Percentiles rank a stretch among this genome's conserved stretches.
Evolutionary conservation across 768 basidiomycete genomes (phyloP).

Genomic region (Antrodiella citrinella): DNA sequence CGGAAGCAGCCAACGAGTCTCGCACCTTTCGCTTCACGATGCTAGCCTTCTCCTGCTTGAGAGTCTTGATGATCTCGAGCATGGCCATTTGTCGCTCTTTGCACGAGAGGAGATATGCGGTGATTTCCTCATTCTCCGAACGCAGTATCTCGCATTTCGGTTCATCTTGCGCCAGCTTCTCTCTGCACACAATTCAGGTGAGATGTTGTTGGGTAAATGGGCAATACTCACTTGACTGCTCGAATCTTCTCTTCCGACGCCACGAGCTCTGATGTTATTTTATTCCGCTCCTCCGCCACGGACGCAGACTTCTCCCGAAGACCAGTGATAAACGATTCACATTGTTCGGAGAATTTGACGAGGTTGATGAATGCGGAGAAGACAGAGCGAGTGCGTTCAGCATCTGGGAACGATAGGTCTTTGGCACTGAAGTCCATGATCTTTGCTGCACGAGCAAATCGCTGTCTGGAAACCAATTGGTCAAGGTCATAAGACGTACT

Average conservation of each 20-base stretch:
- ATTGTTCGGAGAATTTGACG: slow-evolving; percentile 81
- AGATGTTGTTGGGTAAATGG: too few relatives aligned
- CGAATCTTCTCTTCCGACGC: slow-evolving; percentile 45
- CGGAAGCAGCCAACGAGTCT: slow-evolving; percentile 1
- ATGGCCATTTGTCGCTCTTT: slow-evolving; percentile 55
- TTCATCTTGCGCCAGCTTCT: slow-evolving; percentile 60
- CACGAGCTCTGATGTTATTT: slow-evolving; percentile 38
- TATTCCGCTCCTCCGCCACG: slow-evolving; percentile 55
- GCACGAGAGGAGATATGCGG: slow-evolving; percentile 58
- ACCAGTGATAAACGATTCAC: slow-evolving; percentile 50
- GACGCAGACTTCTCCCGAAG: slow-evolving; percentile 52
- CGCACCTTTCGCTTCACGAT: slow-evolving; percentile 57
- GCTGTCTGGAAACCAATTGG: slow-evolving; percentile 50
- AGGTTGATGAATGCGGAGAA: slow-evolving; percentile 92
- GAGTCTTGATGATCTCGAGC: slow-evolving; percentile 57
- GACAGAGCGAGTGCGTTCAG: slow-evolving; percentile 63
- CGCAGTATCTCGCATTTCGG: slow-evolving; percentile 55
- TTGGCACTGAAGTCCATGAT: slow-evolving; percentile 70
- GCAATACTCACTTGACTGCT: slow-evolving; percentile 44
- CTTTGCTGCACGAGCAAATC: slow-evolving; percentile 65
- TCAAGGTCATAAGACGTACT: too few relatives aligned
- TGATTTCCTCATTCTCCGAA: slow-evolving; percentile 51
- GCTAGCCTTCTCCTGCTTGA: slow-evolving; percentile 63
- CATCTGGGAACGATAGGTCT: slow-evolving; percentile 68
- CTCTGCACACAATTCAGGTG: slow-evolving; percentile 28